Base-by-base conservation (phyloP, 2,329 filamentous ascomycete species). In the Ilyonectria destructans region DNA sequence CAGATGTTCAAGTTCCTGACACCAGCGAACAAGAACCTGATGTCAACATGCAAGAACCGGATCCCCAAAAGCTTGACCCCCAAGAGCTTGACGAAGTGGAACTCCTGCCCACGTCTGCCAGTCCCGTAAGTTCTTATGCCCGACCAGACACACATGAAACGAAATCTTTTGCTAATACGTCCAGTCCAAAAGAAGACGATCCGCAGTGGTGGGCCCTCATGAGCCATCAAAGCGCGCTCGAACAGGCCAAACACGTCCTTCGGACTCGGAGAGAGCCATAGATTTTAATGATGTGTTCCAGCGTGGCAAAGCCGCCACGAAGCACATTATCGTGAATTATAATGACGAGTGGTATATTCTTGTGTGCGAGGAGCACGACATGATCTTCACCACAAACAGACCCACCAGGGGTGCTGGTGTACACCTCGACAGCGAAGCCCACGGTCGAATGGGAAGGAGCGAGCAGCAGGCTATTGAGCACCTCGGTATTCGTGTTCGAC, bases 261-360 rank as follows among this genome's bases (percentile, higher is more conserved):
- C n/a, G 12, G n/a, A 33, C 17, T 13, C 29, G 17, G 17, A 19
- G 8, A 54, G 29, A 54, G 31, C 33, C 10, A 64, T 68, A 8
- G 54, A 59, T 6, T 68, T 64, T 13, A 23, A 37, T 10, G 65
- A 68, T 17, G 49, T 58, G 1, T 68, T 49, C 21, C 65, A 64
- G 10, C 21, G 29, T 12, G 65, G 65, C 3, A 64, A 68, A n/a
- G 55, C 65, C 4, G 4, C 31, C 1, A 48, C 51, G 4, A 64
- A 64, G 56, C 43, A 68, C 35, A 54, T 58, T 9, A 64, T 68
- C n/a, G 56, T 51, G 17, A 29, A 29, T 4, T 56, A 46, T 10
- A 9, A 59, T 13, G 35, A 31, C 19, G 54, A 58, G 23, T 67
- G 65, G 65, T 67, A 67, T 33, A 68, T 68, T 37, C 19, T 68